phyloP scores from a whole-genome alignment of 176 grass and related monocot species.

The Zoysia pacifica region DNA sequence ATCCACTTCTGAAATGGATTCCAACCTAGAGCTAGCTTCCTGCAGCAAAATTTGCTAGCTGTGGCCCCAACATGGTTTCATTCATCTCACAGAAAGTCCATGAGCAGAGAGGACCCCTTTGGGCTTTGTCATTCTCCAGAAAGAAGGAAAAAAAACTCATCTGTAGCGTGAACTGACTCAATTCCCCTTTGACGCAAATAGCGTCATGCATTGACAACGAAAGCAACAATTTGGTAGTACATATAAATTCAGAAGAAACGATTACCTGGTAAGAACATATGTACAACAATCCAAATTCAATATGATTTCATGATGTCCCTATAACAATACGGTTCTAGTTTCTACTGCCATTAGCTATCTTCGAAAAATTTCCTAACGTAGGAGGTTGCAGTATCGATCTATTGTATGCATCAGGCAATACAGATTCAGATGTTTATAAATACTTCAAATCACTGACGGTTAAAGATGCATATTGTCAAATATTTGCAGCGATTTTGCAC shows the following conservation, averaged over 20 bases:
- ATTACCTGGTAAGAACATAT: not conserved
- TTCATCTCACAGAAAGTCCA: conserved; percentile 36
- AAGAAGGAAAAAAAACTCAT: not conserved
- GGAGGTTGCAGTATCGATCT: not conserved
- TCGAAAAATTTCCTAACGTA: not conserved
- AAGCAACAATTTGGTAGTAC: not conserved
- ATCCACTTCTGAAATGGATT: not conserved
- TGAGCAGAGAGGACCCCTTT: conserved; percentile 19
- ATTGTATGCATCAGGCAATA: not conserved
- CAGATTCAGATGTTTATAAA: conserved; percentile 5
- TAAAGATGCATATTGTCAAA: conserved; percentile 3
- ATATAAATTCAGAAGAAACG: not conserved
- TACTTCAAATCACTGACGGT: not conserved
- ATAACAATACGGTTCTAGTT: not conserved
- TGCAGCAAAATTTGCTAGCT: conserved; percentile 27
- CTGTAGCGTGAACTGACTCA: conserved; percentile 4
- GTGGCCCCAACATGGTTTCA: not conserved
- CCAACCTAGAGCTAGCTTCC: conserved; percentile 29
- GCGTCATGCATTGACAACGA: conserved; percentile 11
- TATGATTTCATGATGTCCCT: not conserved
- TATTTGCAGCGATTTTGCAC: conserved; percentile 24
- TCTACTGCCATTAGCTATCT: not conserved
- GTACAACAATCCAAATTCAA: not conserved
- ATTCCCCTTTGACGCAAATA: conserved; percentile 2
- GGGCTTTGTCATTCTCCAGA: not conserved